A percentile compares a stretch with the other conserved stretches of the same genome.
phyloP scores from a whole-genome alignment of 495 filamentous ascomycete species.

The Neurospora hispaniola region DNA sequence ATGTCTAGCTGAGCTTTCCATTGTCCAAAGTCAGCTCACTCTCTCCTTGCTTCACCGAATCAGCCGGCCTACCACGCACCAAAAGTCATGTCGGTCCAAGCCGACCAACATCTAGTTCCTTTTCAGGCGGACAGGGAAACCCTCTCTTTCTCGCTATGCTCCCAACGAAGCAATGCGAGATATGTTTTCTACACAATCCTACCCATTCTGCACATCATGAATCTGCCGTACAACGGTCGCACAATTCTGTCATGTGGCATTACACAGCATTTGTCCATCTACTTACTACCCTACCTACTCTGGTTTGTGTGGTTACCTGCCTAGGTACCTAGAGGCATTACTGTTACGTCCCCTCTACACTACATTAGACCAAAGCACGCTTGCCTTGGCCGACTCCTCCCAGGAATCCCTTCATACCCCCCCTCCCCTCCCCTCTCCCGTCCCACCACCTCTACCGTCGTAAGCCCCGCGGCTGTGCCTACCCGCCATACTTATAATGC shows the following conservation, averaged over 20 bases:
- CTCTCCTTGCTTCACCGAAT: background rate
- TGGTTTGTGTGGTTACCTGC: background rate
- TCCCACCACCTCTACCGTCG: background rate
- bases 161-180: background rate
- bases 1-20: background rate
- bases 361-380: background rate
- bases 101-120: background rate
- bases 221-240: background rate
- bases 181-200: background rate
- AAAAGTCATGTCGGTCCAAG: background rate
- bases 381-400: background rate
- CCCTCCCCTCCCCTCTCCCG: too few relatives aligned
- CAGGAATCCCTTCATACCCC: background rate
- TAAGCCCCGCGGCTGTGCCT: background rate
- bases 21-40: background rate
- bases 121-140: background rate
- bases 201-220: background rate
- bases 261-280: background rate
- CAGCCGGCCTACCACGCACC: background rate
- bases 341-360: background rate
- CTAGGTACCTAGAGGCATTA: background rate
- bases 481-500: background rate
- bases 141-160: background rate
- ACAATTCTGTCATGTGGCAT: background rate
- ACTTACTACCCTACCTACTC: background rate